These are phyloP conservation scores for Suillus fuscotomentosus DNA, from an alignment of 768 basidiomycete species.

Conservation along the genomic window DNA sequence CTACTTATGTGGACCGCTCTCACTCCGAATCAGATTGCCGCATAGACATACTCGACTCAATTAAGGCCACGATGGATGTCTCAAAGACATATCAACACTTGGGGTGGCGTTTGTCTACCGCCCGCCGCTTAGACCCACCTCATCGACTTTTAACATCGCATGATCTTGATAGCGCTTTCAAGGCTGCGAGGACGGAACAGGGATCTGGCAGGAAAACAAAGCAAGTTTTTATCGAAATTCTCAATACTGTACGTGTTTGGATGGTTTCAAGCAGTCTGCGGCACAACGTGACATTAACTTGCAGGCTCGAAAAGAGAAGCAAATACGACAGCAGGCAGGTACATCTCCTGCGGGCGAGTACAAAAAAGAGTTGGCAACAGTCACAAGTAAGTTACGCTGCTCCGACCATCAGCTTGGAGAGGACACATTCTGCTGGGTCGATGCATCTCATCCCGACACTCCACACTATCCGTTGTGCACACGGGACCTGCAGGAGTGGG, in stretches of 20 bases:
- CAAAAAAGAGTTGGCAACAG: neutral
- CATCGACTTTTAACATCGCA: neutral
- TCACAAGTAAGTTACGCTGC: neutral
- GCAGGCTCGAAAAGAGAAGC: neutral
- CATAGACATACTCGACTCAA: neutral
- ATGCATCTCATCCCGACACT: neutral
- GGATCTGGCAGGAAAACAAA: neutral
- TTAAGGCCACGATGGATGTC: neutral
- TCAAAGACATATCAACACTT: neutral
- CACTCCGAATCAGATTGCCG: neutral
- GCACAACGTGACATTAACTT: neutral
- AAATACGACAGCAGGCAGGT: neutral
- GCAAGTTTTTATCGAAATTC: neutral
- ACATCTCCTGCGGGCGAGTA: neutral
- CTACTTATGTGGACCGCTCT: neutral
- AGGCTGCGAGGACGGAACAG: too few relatives aligned
- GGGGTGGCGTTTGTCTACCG: neutral
- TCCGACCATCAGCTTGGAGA: neutral
- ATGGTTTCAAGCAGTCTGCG: neutral
- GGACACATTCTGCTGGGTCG: neutral
- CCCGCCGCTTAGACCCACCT: neutral
- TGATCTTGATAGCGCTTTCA: neutral
- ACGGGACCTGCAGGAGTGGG: neutral
- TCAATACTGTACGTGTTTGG: neutral
- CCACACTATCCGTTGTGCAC: neutral